These are phyloP conservation scores for Fusarium nematophilum DNA, from an alignment of 2,329 filamentous ascomycete species.

Conservation along the genomic window DNA sequence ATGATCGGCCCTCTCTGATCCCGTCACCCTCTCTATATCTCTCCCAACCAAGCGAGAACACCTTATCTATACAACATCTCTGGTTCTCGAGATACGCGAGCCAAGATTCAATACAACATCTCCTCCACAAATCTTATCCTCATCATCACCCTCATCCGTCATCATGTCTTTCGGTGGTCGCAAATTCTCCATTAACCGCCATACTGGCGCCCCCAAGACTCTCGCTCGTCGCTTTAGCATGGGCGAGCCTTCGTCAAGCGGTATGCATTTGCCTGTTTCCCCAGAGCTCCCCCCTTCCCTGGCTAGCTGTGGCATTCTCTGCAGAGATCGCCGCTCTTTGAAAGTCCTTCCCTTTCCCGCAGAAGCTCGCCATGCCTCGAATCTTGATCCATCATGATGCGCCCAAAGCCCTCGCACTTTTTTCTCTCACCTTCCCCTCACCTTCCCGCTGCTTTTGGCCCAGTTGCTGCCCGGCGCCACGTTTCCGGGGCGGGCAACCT, in stretches of 20 bases:
- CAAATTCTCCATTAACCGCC: slow-evolving; percentile 75
- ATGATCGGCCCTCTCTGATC: slow-evolving; percentile 23
- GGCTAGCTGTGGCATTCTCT: no score
- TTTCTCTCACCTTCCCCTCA: slow-evolving; percentile 34
- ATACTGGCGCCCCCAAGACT: slow-evolving; percentile 70
- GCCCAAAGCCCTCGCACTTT: slow-evolving; percentile 27
- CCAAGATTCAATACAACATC: slow-evolving; percentile 4
- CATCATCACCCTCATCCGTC: slow-evolving; percentile 13
- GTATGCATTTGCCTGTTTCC: slow-evolving; percentile 53
- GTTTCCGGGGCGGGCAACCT: slow-evolving; percentile 18
- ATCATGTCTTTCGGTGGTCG: slow-evolving; percentile 64
- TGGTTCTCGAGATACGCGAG: slow-evolving; percentile 26
- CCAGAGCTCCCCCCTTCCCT: background rate
- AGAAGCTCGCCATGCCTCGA: no score
- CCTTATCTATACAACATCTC: slow-evolving; percentile 15
- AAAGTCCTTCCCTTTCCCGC: no score
- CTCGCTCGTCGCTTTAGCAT: slow-evolving; percentile 67
- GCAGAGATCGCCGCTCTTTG: no score
- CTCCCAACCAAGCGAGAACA: slow-evolving; percentile 12
- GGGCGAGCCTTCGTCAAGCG: slow-evolving; percentile 66
- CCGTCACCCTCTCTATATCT: no score
- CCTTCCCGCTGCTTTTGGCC: slow-evolving; percentile 37
- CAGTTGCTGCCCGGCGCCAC: slow-evolving; percentile 30
- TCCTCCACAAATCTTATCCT: slow-evolving; percentile 11
- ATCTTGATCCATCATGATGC: no score